Conservation (phyloP, 23 red algal species). For the Gracilaria gracilis region DNA sequence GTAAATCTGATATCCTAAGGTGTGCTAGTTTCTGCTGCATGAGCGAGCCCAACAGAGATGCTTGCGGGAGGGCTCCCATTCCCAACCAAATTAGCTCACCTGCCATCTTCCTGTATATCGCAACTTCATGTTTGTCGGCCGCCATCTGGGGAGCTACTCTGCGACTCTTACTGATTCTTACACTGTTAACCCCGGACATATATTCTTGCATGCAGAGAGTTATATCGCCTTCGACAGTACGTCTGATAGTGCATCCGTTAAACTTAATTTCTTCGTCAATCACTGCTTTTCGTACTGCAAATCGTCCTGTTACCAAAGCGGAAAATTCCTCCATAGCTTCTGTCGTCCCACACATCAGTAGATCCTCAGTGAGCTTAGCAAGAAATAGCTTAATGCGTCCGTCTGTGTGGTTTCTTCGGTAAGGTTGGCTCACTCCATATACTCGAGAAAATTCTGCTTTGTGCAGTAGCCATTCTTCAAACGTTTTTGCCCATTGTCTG, state of each 20-base stretch:
- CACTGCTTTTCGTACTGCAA: conserved; percentile 17
- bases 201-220: conserved; percentile 17
- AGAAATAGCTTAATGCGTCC: background rate
- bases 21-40: too few species aligned
- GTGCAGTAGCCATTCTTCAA: conserved; percentile 17
- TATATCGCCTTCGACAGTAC: background rate
- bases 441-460: background rate
- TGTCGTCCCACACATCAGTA: conserved; percentile 8
- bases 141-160: background rate
- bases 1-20: too few species aligned
- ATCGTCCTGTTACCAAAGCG: background rate
- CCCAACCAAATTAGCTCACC: conserved; percentile 37
- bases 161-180: conserved; percentile 1
- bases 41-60: too few species aligned
- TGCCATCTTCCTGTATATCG: conserved; percentile 5
- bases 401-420: background rate
- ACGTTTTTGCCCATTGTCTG: background rate
- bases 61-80: conserved; percentile 36
- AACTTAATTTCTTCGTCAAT: conserved; percentile 26
- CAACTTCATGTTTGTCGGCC: conserved; percentile 10
- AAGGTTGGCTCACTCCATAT: conserved; percentile 24
- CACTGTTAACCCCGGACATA: background rate
- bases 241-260: conserved; percentile 38
- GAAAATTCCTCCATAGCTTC: conserved; percentile 20
- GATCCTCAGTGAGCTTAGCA: conserved; percentile 16